These are phyloP conservation scores for Fraxinus xanthoxyloides DNA, from an alignment of 305 asterid genomes.

Conservation along the genomic window DNA sequence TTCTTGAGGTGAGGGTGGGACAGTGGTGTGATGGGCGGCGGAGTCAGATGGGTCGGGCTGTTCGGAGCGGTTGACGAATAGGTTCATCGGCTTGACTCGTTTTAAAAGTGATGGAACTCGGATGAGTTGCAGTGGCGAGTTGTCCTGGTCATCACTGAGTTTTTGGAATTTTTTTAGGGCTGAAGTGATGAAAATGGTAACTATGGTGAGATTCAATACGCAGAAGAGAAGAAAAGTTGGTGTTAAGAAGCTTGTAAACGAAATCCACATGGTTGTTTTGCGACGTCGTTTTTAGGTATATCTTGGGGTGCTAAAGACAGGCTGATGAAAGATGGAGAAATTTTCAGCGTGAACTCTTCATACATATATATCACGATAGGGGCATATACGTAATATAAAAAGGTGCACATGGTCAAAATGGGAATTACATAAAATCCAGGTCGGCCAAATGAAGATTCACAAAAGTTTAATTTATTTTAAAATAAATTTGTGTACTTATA, in stretches of 20 bases:
- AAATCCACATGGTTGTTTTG: neutral
- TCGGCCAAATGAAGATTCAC: too few relatives aligned
- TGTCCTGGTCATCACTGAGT: neutral
- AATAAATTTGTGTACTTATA: too few relatives aligned
- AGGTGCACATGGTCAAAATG: too few relatives aligned
- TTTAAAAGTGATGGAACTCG: constrained; percentile 34
- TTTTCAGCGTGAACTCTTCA: too few relatives aligned
- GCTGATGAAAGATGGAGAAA: neutral
- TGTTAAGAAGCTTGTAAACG: constrained; percentile 41
- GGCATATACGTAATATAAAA: neutral
- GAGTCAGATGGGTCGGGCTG: constrained; percentile 12
- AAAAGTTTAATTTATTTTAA: too few relatives aligned
- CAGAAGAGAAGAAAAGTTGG: constrained; percentile 54
- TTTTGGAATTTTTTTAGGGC: constrained; percentile 21
- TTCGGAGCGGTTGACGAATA: constrained; percentile 17
- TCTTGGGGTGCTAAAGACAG: neutral
- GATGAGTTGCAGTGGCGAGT: constrained; percentile 25
- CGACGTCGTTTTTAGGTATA: neutral
- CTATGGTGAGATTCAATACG: constrained; percentile 54
- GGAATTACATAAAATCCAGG: too few relatives aligned
- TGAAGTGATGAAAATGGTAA: constrained; percentile 43
- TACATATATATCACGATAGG: neutral
- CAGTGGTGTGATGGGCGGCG: neutral
- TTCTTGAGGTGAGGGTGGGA: too few relatives aligned
- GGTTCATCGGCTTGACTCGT: constrained; percentile 49